Evolutionary conservation across 2,329 filamentous ascomycete species (phyloP).

Genomic region (Colletotrichum cordylinicola): DNA sequence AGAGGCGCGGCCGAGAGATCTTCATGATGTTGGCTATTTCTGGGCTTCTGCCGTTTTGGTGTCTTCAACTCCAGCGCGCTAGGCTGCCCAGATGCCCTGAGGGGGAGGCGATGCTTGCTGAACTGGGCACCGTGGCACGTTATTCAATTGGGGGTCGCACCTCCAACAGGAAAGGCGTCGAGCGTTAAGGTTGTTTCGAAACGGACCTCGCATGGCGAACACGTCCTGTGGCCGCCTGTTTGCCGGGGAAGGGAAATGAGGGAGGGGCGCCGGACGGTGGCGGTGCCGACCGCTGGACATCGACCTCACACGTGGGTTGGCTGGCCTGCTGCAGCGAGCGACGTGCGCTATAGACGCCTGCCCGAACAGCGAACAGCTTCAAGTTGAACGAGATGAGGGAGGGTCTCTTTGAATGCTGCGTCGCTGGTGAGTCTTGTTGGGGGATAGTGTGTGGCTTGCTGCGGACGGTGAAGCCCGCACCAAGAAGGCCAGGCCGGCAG

Average conservation of each 20-base stretch:
- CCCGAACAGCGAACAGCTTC: background rate
- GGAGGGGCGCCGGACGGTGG: slow-evolving; percentile 7
- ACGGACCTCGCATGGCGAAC: slow-evolving; percentile 10
- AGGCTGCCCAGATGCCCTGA: background rate
- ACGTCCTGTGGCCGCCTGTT: slow-evolving; percentile 4
- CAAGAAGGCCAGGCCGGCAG: background rate
- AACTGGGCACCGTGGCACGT: background rate
- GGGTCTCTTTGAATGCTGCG: background rate
- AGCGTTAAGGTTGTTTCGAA: slow-evolving; percentile 22
- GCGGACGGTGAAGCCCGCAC: background rate
- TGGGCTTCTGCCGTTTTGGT: background rate
- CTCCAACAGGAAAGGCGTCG: background rate
- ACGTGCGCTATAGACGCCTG: background rate
- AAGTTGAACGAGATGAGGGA: background rate
- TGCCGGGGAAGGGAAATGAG: slow-evolving; percentile 10
- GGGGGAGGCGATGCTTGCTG: background rate
- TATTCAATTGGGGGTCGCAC: background rate
- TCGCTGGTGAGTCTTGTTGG: background rate
- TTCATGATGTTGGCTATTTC: background rate
- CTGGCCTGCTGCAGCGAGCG: background rate
- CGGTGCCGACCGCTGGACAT: slow-evolving; percentile 4
- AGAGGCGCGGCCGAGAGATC: slow-evolving; percentile 11
- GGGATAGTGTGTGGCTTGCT: background rate
- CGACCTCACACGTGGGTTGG: background rate
- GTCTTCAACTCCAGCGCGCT: background rate